phyloP scores from a whole-genome alignment of 1,284 basidiomycete genomes.

The Wallemia mellicola region DNA sequence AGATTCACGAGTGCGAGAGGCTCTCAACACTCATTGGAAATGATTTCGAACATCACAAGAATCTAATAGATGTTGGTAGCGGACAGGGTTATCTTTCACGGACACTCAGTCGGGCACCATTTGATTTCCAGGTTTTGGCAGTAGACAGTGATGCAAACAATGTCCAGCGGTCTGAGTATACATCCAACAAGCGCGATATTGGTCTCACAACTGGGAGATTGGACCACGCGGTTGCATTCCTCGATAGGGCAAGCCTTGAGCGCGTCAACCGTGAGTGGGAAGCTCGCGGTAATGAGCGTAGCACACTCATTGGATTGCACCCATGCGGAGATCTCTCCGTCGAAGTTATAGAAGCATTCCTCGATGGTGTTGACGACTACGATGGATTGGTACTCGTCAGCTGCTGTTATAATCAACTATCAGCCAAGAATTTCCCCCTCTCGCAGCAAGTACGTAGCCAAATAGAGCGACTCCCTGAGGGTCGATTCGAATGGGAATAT shows the following conservation, averaged over 20 bases:
- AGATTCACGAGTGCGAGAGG: not conserved
- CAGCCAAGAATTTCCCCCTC: not conserved
- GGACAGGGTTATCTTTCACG: not conserved
- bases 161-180: not conserved
- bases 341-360: not conserved
- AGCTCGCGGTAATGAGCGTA: not conserved
- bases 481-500: not conserved
- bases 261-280: not conserved
- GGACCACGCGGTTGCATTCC: not conserved
- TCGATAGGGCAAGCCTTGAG: not conserved
- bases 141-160: not conserved
- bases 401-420: not conserved
- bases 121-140: not conserved
- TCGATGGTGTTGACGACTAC: not conserved
- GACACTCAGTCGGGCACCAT: not conserved
- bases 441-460: not conserved
- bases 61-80: not conserved
- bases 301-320: not conserved
- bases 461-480: not conserved
- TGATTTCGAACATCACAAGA: not conserved
- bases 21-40: not conserved
- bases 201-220: not conserved
- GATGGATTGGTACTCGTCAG: not conserved
- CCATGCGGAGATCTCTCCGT: not conserved
- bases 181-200: not conserved